Evolutionary conservation across 768 basidiomycete genomes (phyloP).

Genomic region (Lactarius pseudohatsudake): DNA sequence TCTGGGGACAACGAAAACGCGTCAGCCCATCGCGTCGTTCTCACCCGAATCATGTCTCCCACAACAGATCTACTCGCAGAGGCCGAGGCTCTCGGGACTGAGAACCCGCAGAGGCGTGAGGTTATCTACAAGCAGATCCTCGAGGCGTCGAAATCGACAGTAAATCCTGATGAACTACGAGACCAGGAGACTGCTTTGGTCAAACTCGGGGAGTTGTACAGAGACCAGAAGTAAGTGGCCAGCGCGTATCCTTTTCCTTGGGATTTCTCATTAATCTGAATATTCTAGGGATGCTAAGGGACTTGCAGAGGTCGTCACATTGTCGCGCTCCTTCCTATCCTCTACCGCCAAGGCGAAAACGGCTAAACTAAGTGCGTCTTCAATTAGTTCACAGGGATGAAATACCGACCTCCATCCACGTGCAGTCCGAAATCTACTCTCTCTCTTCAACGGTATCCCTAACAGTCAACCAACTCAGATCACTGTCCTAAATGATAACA

Average conservation of each 20-base stretch:
- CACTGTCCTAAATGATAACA: conserved; percentile 83
- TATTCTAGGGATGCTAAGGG: conserved; percentile 72
- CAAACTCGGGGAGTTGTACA: conserved; percentile 82
- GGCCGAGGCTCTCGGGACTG: conserved; percentile 48
- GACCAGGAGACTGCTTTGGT: conserved; percentile 86
- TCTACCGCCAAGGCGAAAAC: conserved; percentile 98
- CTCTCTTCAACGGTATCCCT: conserved; percentile 81
- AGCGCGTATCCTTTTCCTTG: neutral
- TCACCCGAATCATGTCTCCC: conserved; percentile 29
- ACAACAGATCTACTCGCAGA: conserved; percentile 52
- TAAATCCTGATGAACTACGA: conserved; percentile 58
- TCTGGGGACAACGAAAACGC: conserved; percentile 15
- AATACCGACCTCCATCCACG: conserved; percentile 7
- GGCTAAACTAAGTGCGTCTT: conserved; percentile 76
- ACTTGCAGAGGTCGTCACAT: conserved; percentile 81
- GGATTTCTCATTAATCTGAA: neutral
- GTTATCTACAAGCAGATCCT: conserved; percentile 73
- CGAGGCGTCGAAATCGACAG: conserved; percentile 38
- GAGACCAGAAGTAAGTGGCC: conserved; percentile 72
- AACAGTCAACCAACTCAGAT: conserved; percentile 76
- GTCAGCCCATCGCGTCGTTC: conserved; percentile 22
- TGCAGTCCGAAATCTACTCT: conserved; percentile 88
- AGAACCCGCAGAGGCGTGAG: conserved; percentile 65
- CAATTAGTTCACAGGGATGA: neutral
- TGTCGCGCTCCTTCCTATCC: conserved; percentile 81